phyloP scores from a whole-genome alignment of 257 asterid genomes.

The Fraxinus americana region DNA sequence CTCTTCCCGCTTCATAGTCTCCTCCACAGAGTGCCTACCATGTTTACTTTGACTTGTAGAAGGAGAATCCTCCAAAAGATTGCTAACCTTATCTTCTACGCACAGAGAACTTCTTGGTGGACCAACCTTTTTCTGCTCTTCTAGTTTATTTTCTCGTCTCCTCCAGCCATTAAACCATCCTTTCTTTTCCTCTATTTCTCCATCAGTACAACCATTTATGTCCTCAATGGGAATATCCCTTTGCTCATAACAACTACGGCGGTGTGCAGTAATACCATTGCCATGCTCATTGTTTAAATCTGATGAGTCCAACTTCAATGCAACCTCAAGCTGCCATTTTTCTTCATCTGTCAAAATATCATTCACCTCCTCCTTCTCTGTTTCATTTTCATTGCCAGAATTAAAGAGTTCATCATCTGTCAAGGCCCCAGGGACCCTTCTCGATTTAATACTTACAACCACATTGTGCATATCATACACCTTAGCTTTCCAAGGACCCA shows the following conservation, averaged over 20 bases:
- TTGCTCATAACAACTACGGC: constrained; percentile 84
- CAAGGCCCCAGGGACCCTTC: constrained; percentile 94
- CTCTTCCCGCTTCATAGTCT: constrained; percentile 67
- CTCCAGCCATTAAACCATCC: constrained; percentile 92
- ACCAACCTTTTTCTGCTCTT: constrained; percentile 46
- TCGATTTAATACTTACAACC: constrained; percentile 86
- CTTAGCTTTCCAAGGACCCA: constrained; percentile 88
- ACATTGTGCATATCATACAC: constrained; percentile 96
- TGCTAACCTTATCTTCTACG: constrained; percentile 63
- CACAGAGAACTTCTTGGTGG: constrained; percentile 80
- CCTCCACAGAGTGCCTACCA: constrained; percentile 79
- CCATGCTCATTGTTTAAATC: constrained; percentile 55
- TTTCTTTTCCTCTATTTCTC: constrained; percentile 62
- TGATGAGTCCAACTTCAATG: constrained; percentile 70
- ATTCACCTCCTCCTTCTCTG: constrained; percentile 68
- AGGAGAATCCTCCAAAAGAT: constrained; percentile 69
- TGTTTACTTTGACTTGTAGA: constrained; percentile 46
- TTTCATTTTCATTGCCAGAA: constrained; percentile 72
- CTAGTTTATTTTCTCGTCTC: constrained; percentile 63
- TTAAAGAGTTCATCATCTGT: constrained; percentile 81
- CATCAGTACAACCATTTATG: constrained; percentile 36
- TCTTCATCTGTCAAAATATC: constrained; percentile 89
- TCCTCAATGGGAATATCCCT: constrained; percentile 79
- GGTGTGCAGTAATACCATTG: constrained; percentile 64
- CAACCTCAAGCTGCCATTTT: constrained; percentile 84